Conservation (phyloP, 177 flowering plant genomes). For the Vitis hybrid region DNA sequence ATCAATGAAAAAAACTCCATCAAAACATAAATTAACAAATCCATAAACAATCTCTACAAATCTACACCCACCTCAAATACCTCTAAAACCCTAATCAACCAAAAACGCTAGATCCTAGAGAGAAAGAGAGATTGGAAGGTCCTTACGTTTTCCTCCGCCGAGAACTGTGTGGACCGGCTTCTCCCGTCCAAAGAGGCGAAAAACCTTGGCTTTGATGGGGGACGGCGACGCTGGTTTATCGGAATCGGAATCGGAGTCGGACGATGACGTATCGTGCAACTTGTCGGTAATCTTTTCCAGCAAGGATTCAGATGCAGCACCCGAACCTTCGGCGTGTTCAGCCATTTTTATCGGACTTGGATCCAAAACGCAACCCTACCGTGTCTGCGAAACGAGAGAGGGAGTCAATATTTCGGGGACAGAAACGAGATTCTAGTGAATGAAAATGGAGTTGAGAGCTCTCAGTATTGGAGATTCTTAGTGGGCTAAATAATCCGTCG, state of each 20-base stretch:
- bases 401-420: not conserved
- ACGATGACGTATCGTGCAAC: conserved; percentile 48
- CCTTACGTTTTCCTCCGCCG: conserved; percentile 86
- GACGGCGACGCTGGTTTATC: conserved; percentile 40
- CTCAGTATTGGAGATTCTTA: too few relatives aligned
- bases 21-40: not conserved
- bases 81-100: too few relatives aligned
- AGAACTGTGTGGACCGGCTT: conserved; percentile 67
- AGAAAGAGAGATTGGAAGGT: not conserved
- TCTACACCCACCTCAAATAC: not conserved
- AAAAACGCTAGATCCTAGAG: not conserved
- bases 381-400: not conserved
- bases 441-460: too few relatives aligned
- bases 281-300: conserved; percentile 64
- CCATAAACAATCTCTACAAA: not conserved
- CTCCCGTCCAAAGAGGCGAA: conserved; percentile 77
- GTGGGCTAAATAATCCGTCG: conserved; percentile 4
- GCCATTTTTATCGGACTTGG: conserved; percentile 17
- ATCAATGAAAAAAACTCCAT: too few relatives aligned
- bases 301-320: conserved; percentile 34
- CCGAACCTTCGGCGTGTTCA: conserved; percentile 31
- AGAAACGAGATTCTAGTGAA: not conserved
- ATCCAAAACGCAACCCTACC: not conserved
- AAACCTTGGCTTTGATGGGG: conserved; percentile 39
- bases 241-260: conserved; percentile 56